Conservation (phyloP, 768 basidiomycete genomes). For the Lyophyllum shimeji region DNA sequence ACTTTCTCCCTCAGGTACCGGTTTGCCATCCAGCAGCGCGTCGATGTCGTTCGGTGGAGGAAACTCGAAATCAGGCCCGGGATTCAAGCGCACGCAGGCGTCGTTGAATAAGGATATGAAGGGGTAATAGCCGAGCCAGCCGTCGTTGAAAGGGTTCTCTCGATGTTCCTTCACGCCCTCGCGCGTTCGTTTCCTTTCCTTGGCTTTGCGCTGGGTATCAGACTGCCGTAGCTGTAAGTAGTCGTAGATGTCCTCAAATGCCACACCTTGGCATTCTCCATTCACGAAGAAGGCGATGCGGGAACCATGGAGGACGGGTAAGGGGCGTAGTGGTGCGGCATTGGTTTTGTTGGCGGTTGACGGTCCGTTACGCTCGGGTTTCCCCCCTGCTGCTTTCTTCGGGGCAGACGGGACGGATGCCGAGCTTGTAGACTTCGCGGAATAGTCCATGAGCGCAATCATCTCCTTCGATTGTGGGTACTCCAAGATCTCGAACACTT, state of each 20-base stretch:
- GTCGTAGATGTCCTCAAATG: slow-evolving; percentile 88
- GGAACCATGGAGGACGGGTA: slow-evolving; percentile 72
- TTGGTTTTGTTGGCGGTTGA: slow-evolving; percentile 34
- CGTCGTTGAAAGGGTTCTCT: slow-evolving; percentile 91
- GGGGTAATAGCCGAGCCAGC: slow-evolving; percentile 92
- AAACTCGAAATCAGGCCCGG: slow-evolving; percentile 84
- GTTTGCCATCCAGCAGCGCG: slow-evolving; percentile 44
- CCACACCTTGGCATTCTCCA: slow-evolving; percentile 78
- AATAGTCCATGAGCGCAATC: slow-evolving; percentile 81
- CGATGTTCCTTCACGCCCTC: slow-evolving; percentile 72
- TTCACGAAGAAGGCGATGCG: slow-evolving; percentile 90
- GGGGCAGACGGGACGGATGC: slow-evolving; percentile 55
- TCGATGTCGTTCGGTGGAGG: slow-evolving; percentile 82
- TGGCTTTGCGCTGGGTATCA: slow-evolving; percentile 58
- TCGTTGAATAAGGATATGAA: slow-evolving; percentile 93
- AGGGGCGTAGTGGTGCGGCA: slow-evolving; percentile 50
- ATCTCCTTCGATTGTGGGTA: slow-evolving; percentile 91
- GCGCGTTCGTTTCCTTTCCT: slow-evolving; percentile 61
- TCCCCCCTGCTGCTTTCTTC: slow-evolving; percentile 70
- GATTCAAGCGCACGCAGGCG: slow-evolving; percentile 80
- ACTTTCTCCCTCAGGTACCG: slow-evolving; percentile 21
- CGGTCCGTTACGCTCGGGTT: slow-evolving; percentile 57
- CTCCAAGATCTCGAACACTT: slow-evolving; percentile 93
- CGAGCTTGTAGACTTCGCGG: slow-evolving; percentile 55
- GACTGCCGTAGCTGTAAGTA: slow-evolving; percentile 79